These are phyloP conservation scores for Aaosphaeria arxii DNA, from an alignment of 2,329 filamentous ascomycete species.

Conservation along the genomic window DNA sequence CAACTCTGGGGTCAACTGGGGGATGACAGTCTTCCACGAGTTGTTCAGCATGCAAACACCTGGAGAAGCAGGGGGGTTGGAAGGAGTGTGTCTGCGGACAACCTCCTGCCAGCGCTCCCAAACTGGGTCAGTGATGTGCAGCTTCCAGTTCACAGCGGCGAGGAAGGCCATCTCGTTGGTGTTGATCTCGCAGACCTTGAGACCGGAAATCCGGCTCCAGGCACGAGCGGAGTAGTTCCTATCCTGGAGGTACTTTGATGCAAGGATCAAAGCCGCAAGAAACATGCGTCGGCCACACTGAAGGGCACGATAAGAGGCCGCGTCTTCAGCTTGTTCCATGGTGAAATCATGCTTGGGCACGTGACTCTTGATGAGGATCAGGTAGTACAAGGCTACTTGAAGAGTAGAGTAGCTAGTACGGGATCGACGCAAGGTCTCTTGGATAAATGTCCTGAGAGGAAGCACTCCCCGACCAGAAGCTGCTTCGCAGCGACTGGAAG, in stretches of 20 bases:
- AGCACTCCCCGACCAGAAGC: constrained; percentile 70
- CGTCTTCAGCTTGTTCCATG: constrained; percentile 76
- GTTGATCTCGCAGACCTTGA: constrained; percentile 91
- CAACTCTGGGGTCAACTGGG: constrained; percentile 56
- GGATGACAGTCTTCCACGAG: constrained; percentile 50
- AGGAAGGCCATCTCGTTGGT: constrained; percentile 94
- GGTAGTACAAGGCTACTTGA: constrained; percentile 93
- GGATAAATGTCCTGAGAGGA: constrained; percentile 91
- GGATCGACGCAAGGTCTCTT: constrained; percentile 92
- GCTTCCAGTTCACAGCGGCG: constrained; percentile 84
- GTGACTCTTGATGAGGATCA: constrained; percentile 89
- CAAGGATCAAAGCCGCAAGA: constrained; percentile 86
- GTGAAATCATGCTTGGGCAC: constrained; percentile 82
- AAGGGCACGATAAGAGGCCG: constrained; percentile 71
- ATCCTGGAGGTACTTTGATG: constrained; percentile 97
- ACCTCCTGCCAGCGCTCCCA: constrained; percentile 95
- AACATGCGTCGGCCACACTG: constrained; percentile 98
- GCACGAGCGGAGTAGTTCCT: constrained; percentile 95
- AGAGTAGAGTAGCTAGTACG: constrained; percentile 96
- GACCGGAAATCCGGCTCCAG: constrained; percentile 99
- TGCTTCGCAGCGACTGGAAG: constrained; percentile 69
- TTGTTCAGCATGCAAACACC: constrained; percentile 35
- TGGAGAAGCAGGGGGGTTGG: constrained; percentile 42
- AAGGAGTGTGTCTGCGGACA: constrained; percentile 78
- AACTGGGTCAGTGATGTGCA: constrained; percentile 84